Percentiles rank a stretch among this genome's conserved stretches.
These are phyloP conservation scores for Aphanomyces cochlioides DNA, from an alignment of 352 stramenopile genomes.

Conservation along the genomic window DNA sequence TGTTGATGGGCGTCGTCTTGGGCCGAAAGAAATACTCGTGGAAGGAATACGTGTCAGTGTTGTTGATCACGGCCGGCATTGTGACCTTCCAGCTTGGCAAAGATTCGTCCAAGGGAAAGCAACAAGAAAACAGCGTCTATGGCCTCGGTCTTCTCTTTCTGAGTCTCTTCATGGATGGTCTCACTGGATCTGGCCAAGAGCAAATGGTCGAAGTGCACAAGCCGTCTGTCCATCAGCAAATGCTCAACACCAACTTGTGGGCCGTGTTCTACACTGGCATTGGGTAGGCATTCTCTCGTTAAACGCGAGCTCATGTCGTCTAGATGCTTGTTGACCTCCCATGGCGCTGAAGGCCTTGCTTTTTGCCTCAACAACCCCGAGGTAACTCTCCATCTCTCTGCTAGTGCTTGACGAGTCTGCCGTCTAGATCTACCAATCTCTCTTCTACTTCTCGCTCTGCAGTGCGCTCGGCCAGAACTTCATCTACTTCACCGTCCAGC, in stretches of 20 bases:
- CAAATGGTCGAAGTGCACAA: constrained; percentile 69
- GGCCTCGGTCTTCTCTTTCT: constrained; percentile 84
- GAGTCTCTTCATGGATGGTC: constrained; percentile 93
- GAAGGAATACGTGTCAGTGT: constrained; percentile 86
- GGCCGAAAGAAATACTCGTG: constrained; percentile 88
- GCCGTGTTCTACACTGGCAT: constrained; percentile 80
- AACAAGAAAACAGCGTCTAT: constrained; percentile 86
- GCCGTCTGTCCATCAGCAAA: constrained; percentile 85
- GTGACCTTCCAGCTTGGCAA: constrained; percentile 88
- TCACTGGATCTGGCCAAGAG: constrained; percentile 96
- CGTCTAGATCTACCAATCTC: constrained; percentile 32
- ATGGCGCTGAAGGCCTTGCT: constrained; percentile 60
- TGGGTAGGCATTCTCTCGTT: constrained; percentile 33
- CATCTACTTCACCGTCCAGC: constrained; percentile 98
- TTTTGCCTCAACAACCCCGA: constrained; percentile 82
- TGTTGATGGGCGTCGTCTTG: constrained; percentile 91
- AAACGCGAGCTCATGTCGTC: neutral
- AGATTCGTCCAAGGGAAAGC: constrained; percentile 55
- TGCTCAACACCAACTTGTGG: constrained; percentile 89
- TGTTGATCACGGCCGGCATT: constrained; percentile 88
- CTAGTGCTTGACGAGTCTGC: constrained; percentile 26
- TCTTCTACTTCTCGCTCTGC: constrained; percentile 94
- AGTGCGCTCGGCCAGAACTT: constrained; percentile 97
- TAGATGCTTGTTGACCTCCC: constrained; percentile 59
- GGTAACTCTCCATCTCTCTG: constrained; percentile 42